A percentile compares a stretch with the other conserved stretches of the same genome.
phyloP scores from a whole-genome alignment of 1,284 basidiomycete species.

The Cryptococcus amylolentus region DNA sequence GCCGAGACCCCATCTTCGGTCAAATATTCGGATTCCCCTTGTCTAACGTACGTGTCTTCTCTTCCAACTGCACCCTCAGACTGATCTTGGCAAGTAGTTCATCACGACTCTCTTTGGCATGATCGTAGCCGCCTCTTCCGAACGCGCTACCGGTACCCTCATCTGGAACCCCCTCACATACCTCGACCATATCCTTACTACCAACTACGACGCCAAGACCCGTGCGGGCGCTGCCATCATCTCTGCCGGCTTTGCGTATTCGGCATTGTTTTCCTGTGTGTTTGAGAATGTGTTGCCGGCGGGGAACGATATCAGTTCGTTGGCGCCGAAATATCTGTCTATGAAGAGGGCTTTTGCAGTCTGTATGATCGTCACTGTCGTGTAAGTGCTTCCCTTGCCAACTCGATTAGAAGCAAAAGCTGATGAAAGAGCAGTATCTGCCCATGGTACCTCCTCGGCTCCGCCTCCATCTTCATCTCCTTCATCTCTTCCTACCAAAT shows the following conservation, averaged over 20 bases:
- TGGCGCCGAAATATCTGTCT: conserved; percentile 70
- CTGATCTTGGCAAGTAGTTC: conserved; percentile 55
- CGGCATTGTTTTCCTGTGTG: conserved; percentile 30
- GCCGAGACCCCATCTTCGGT: conserved; percentile 50
- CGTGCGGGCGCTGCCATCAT: conserved; percentile 70
- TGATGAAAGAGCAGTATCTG: conserved; percentile 12
- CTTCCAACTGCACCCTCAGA: conserved; percentile 34
- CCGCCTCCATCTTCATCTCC: conserved; percentile 60
- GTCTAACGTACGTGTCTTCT: conserved; percentile 39
- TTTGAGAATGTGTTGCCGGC: conserved; percentile 35
- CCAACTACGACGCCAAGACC: conserved; percentile 61
- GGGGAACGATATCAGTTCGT: conserved; percentile 26
- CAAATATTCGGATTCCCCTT: conserved; percentile 30
- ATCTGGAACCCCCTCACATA: conserved; percentile 75
- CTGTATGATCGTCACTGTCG: conserved; percentile 47
- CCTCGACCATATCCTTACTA: conserved; percentile 64
- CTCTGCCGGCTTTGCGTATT: conserved; percentile 50
- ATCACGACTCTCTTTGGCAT: conserved; percentile 76
- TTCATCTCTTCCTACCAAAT: conserved; percentile 54
- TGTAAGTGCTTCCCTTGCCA: conserved; percentile 7
- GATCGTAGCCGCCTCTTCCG: conserved; percentile 70
- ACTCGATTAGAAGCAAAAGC: conserved; percentile 1
- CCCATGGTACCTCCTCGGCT: conserved; percentile 75
- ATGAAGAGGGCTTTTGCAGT: conserved; percentile 76
- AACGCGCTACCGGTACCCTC: conserved; percentile 66